These are phyloP conservation scores for Talaromyces stipitatus DNA, from an alignment of 495 filamentous ascomycete species.

Conservation along the genomic window DNA sequence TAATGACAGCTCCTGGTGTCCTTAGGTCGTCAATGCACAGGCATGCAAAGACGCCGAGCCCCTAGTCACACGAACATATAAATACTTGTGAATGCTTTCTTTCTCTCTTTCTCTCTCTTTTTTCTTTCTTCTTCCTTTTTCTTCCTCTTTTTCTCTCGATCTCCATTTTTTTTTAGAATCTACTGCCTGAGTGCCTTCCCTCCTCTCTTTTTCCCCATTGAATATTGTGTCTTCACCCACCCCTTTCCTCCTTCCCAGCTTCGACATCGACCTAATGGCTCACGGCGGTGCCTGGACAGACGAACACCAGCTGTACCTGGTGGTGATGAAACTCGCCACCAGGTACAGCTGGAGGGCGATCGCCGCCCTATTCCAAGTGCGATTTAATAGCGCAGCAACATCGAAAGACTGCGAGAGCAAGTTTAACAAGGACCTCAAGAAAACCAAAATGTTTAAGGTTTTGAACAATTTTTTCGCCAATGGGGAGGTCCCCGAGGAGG, in stretches of 20 bases:
- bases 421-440: neutral
- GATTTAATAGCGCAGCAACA: neutral
- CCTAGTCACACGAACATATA: neutral
- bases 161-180: no score
- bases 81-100: neutral
- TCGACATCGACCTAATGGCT: neutral
- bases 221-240: no score
- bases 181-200: neutral
- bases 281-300: neutral
- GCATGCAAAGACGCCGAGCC: neutral
- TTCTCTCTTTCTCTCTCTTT: neutral
- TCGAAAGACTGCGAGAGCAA: neutral
- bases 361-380: neutral
- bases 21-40: neutral
- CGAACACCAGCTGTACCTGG: neutral
- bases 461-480: neutral
- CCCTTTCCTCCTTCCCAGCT: neutral
- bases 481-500: neutral
- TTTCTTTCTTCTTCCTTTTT: neutral
- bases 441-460: neutral
- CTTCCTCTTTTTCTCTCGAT: neutral
- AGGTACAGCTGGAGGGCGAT: neutral
- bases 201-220: neutral
- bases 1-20: neutral
- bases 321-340: slow-evolving; percentile 1